These are phyloP conservation scores for Candida adriatica DNA, from an alignment of 805 yeast species.

Conservation along the genomic window DNA sequence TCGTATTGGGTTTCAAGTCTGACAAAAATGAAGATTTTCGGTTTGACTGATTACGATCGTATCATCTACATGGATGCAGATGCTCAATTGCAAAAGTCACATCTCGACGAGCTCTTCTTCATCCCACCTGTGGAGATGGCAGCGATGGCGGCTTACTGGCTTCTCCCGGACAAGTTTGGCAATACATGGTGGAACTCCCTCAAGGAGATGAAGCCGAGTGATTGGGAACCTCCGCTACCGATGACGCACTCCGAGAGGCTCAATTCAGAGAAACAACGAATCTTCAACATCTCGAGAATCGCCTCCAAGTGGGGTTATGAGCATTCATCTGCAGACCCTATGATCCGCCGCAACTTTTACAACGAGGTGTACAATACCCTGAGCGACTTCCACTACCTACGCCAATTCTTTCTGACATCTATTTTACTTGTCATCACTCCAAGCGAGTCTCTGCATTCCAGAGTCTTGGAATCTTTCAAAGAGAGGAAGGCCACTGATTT, in stretches of 20 bases:
- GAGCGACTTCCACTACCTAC: constrained; percentile 27
- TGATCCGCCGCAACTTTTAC: constrained; percentile 9
- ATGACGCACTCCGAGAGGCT: constrained; percentile 20
- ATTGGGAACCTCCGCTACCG: constrained; percentile 17
- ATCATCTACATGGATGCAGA: constrained; percentile 56
- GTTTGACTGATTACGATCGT: constrained; percentile 41
- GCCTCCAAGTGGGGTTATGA: no score
- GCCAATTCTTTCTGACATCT: constrained; percentile 29
- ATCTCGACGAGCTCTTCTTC: constrained; percentile 46
- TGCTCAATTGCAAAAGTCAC: constrained; percentile 31
- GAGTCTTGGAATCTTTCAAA: constrained; percentile 17
- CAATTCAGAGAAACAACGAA: constrained; percentile 46
- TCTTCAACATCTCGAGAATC: constrained; percentile 23
- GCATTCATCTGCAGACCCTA: no score
- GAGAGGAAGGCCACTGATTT: constrained; percentile 31
- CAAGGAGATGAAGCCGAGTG: constrained; percentile 4
- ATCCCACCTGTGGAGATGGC: constrained; percentile 41
- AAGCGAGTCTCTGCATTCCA: constrained; percentile 19
- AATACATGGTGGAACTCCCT: constrained; percentile 6
- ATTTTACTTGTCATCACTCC: constrained; percentile 59
- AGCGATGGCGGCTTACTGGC: constrained; percentile 39
- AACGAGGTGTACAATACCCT: constrained; percentile 31
- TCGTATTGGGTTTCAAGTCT: constrained; percentile 41
- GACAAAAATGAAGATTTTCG: constrained; percentile 49
- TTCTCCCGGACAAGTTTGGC: constrained; percentile 22